Conservation (phyloP, 2,329 filamentous ascomycete genomes). For the Aaosphaeria arxii region DNA sequence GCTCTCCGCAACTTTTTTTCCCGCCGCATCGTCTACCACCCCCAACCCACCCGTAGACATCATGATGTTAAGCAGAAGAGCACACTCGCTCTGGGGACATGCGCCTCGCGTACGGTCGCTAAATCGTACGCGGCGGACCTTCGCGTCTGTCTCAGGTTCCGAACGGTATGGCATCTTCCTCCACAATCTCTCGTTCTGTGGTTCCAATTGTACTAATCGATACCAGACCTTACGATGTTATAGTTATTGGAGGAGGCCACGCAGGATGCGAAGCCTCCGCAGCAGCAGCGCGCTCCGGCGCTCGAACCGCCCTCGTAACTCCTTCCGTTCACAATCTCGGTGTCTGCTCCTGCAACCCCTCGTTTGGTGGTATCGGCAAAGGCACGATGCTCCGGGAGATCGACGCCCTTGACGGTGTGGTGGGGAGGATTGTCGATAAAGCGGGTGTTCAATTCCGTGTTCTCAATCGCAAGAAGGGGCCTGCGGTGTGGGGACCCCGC, state of each 20-base stretch:
- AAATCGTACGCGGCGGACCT: slow-evolving; percentile 33
- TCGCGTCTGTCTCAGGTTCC: slow-evolving; percentile 45
- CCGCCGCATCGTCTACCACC: too few relatives aligned
- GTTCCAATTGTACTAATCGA: slow-evolving; percentile 10
- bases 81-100: slow-evolving; percentile 47
- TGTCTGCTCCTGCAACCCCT: slow-evolving; percentile 94
- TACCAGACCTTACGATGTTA: slow-evolving; percentile 74
- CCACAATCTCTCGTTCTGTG: background rate
- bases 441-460: slow-evolving; percentile 92
- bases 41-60: background rate
- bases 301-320: slow-evolving; percentile 84
- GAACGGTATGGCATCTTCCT: slow-evolving; percentile 21
- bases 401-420: slow-evolving; percentile 88
- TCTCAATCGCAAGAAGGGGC: slow-evolving; percentile 84
- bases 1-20: too few relatives aligned
- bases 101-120: slow-evolving; percentile 45
- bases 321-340: slow-evolving; percentile 86
- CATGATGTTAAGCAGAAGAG: slow-evolving; percentile 23
- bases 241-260: slow-evolving; percentile 94
- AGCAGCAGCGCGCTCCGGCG: slow-evolving; percentile 83
- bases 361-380: slow-evolving; percentile 97
- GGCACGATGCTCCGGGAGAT: slow-evolving; percentile 94
- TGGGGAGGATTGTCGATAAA: slow-evolving; percentile 86
- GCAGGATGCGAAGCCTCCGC: slow-evolving; percentile 92
- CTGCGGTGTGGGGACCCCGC: slow-evolving; percentile 93